phyloP scores from a whole-genome alignment of 306 rosid genomes.

The Prunus armeniaca region DNA sequence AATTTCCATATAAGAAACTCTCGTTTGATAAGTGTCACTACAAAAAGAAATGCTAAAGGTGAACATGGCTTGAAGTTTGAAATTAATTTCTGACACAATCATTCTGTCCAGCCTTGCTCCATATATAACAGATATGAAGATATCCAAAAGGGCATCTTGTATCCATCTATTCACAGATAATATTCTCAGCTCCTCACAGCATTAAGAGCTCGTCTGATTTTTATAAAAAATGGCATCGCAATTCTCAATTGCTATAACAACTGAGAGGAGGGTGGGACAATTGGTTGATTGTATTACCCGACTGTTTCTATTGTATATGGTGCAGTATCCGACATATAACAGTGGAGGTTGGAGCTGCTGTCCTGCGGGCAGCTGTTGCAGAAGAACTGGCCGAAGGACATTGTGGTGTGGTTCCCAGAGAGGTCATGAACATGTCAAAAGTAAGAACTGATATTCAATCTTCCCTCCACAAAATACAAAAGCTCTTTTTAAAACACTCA shows the following conservation, averaged over 20 bases:
- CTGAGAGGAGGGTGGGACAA: not conserved
- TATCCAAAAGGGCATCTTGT: slow-evolving; percentile 64
- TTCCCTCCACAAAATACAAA: not conserved
- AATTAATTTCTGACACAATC: slow-evolving; percentile 38
- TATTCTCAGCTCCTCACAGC: slow-evolving; percentile 12
- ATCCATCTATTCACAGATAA: slow-evolving; percentile 79
- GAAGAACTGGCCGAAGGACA: slow-evolving; percentile 84
- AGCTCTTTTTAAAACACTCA: not conserved
- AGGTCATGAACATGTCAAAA: slow-evolving; percentile 65
- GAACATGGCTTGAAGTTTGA: slow-evolving; percentile 4
- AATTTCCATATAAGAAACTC: no score
- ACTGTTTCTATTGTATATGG: slow-evolving; percentile 18
- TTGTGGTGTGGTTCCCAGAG: slow-evolving; percentile 56
- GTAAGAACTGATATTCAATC: slow-evolving; percentile 41
- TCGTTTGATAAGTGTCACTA: not conserved
- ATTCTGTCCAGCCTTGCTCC: slow-evolving; percentile 80
- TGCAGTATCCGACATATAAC: slow-evolving; percentile 80
- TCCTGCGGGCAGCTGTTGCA: slow-evolving; percentile 65
- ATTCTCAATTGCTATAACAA: no score
- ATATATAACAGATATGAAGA: slow-evolving; percentile 81
- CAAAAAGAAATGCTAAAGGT: not conserved
- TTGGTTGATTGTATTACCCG: slow-evolving; percentile 14
- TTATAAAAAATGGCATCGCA: no score
- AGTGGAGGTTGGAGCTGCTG: slow-evolving; percentile 92
- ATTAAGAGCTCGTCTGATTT: not conserved